phyloP scores from a whole-genome alignment of 2,329 filamentous ascomycete genomes.

The Penicillium sclerotiorum region DNA sequence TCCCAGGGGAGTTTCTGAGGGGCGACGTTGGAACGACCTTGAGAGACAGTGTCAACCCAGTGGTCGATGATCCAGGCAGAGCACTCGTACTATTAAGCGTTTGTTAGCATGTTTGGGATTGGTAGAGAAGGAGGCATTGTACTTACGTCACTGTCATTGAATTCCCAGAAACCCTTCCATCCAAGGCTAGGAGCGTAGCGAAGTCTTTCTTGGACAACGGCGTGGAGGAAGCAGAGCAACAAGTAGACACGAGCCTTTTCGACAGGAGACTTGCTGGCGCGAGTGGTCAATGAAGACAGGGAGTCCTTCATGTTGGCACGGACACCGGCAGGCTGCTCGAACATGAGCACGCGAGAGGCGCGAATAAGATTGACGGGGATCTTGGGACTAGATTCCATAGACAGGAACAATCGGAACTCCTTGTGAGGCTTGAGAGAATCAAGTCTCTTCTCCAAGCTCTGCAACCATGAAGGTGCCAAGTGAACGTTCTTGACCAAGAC shows the following conservation, averaged over 20 bases:
- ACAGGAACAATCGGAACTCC: conserved; percentile 93
- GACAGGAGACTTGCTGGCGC: conserved; percentile 79
- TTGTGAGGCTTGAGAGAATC: conserved; percentile 91
- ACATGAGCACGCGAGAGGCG: conserved; percentile 92
- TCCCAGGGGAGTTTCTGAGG: conserved; percentile 96
- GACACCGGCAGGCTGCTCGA: conserved; percentile 95
- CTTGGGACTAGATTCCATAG: conserved; percentile 96
- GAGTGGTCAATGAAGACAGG: conserved; percentile 75
- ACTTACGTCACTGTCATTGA: conserved; percentile 98
- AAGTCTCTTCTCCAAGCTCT: conserved; percentile 95
- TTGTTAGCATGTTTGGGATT: conserved; percentile 20
- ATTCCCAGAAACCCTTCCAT: conserved; percentile 99
- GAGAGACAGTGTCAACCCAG: conserved; percentile 83
- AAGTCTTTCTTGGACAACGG: conserved; percentile 90
- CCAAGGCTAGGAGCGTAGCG: conserved; percentile 91
- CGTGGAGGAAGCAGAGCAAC: conserved; percentile 89
- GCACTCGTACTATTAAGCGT: conserved; percentile 77
- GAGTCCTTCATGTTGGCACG: conserved; percentile 99
- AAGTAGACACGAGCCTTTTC: conserved; percentile 90
- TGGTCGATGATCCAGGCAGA: conserved; percentile 93
- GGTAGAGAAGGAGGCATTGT: conserved; percentile 1
- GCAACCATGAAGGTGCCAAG: conserved; percentile 91
- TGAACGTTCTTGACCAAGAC: conserved; percentile 99
- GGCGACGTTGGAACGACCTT: conserved; percentile 87
- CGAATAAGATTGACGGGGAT: conserved; percentile 95